These are phyloP conservation scores for Camelina sativa DNA, from an alignment of 345 rosid genomes.

Conservation along the genomic window DNA sequence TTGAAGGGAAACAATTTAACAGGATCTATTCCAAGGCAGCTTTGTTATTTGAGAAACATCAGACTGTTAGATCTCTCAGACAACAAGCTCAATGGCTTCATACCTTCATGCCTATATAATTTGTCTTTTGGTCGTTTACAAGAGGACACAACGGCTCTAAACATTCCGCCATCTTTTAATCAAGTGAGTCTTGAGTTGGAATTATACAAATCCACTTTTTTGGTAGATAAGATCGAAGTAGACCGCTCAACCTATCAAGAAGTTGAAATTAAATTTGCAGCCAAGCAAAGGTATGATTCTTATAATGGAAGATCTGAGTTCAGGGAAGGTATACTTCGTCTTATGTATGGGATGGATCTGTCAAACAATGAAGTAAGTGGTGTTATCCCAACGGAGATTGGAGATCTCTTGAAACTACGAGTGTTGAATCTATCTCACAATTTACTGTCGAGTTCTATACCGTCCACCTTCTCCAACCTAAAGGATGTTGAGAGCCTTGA, in stretches of 20 bases:
- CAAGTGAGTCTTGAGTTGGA: not conserved
- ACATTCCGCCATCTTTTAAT: not conserved
- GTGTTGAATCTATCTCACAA: constrained; percentile 46
- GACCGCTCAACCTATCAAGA: not conserved
- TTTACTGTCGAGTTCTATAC: constrained; percentile 29
- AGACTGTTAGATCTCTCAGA: not conserved
- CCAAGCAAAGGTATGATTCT: not conserved
- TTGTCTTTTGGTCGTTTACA: not conserved
- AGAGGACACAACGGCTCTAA: not conserved
- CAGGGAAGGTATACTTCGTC: not conserved
- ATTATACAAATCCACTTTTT: not conserved
- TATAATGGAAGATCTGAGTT: not conserved
- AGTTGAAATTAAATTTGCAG: not conserved
- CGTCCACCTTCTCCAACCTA: constrained; percentile 30
- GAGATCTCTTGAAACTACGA: constrained; percentile 11
- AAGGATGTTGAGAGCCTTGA: constrained; percentile 46
- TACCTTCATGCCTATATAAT: constrained; percentile 18
- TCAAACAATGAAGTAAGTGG: constrained; percentile 45
- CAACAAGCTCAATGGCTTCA: not conserved
- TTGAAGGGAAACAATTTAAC: not conserved
- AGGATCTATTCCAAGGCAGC: not conserved
- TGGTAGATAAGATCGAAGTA: not conserved
- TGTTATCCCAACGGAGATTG: constrained; percentile 41
- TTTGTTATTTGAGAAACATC: not conserved
- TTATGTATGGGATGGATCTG: constrained; percentile 46